Base-by-base conservation (phyloP, 768 basidiomycete genomes). In the Coprinopsis cinerea region DNA sequence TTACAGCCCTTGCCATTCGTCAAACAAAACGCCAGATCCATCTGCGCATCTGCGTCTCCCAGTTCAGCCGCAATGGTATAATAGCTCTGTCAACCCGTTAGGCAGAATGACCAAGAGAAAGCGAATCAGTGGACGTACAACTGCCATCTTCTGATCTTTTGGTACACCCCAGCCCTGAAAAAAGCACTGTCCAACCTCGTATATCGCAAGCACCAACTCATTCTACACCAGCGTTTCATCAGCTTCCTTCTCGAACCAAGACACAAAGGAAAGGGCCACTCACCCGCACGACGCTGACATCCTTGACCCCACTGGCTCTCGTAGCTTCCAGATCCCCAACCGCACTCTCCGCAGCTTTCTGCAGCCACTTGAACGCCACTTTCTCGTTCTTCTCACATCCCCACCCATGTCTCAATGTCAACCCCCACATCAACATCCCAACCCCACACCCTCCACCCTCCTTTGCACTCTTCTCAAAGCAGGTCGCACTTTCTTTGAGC, bases 361-460 rank as follows among this genome's bases (percentile, higher is more conserved):
- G 75, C 54, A 95, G 66, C 88, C 90, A 94, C 59, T 77, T 79
- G 67, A 93, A 94, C 7, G 81, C 92, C 32, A 71, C 66, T 63
- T 76, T 79, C 64, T 92, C 89, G 57, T 91, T 81, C 75, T 86
- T 83, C 61, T 75, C 67, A 55, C 83, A 82, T 2, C 92, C 92
- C 92, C 92, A 95, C 1, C 91, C 92, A 62, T 92, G 88, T 45
- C 92, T 72, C 58, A 92, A 68, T 25, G 89, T 73, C 35, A 95
- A 68, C 0, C 92, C 92, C 78, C 87, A 93, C 88, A 95, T 91
- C 52, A 94, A 66, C 90, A 92, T 93, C 15, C 92, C 92, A 3
- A 90, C 82, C 1, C 85, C 85, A 59, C 87, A 92, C 1, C 90
- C 92, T 1, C 91, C 91, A 44, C 73, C 67, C 53, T 79, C 70